Evolutionary conservation across 495 filamentous ascomycete genomes (phyloP).

Genomic region (Stereocaulon alpinum): DNA sequence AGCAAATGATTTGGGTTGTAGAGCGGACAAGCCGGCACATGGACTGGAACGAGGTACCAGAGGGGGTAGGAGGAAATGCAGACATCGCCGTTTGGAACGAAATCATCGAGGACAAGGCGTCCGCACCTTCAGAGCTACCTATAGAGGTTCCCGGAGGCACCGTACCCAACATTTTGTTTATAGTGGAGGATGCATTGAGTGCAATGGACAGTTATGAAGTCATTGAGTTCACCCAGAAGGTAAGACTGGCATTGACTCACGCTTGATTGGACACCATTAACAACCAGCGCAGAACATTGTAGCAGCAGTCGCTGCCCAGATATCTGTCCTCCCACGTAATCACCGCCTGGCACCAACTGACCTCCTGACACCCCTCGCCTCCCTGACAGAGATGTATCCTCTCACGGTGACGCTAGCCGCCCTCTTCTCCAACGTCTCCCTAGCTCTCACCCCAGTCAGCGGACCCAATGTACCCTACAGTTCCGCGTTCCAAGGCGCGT

Average conservation of each 20-base stretch:
- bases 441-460: slow-evolving; percentile 83
- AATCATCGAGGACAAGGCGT: slow-evolving; percentile 53
- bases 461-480: slow-evolving; percentile 57
- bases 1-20: slow-evolving; percentile 84
- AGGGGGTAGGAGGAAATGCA: slow-evolving; percentile 56
- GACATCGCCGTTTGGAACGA: slow-evolving; percentile 84
- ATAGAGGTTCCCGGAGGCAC: slow-evolving; percentile 19
- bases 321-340: slow-evolving; percentile 57
- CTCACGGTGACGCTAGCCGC: slow-evolving; percentile 73
- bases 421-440: slow-evolving; percentile 68
- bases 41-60: slow-evolving; percentile 77
- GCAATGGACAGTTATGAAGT: slow-evolving; percentile 47
- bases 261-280: background rate
- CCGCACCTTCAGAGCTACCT: slow-evolving; percentile 40
- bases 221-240: slow-evolving; percentile 61
- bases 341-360: slow-evolving; percentile 66
- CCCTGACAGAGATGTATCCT: slow-evolving; percentile 67
- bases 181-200: slow-evolving; percentile 9
- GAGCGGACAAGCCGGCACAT: slow-evolving; percentile 86
- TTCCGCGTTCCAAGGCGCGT: slow-evolving; percentile 58
- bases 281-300: slow-evolving; percentile 52
- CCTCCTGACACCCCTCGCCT: slow-evolving; percentile 79
- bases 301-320: slow-evolving; percentile 67
- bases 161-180: slow-evolving; percentile 24
- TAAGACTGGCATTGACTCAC: slow-evolving; percentile 22